Percentiles rank a stretch among this genome's conserved stretches.
These are phyloP conservation scores for Penicillium oxalicum DNA, from an alignment of 2,329 filamentous ascomycete species.

Conservation along the genomic window DNA sequence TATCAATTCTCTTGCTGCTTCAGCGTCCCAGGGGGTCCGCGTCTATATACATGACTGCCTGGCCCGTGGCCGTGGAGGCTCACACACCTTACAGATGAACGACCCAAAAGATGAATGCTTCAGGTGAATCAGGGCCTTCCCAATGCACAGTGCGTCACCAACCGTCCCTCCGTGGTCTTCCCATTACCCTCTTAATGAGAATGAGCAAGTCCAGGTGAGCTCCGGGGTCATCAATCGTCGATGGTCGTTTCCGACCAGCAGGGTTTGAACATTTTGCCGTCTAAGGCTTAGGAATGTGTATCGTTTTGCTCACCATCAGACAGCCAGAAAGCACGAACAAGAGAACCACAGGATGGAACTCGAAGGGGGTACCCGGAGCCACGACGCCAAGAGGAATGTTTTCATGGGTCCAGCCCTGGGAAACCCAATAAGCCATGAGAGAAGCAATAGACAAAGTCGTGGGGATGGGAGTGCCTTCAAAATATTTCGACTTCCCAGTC, in stretches of 20 bases:
- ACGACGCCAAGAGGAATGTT: slow-evolving; percentile 70
- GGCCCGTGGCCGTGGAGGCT: too few relatives aligned
- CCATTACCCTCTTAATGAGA: too few relatives aligned
- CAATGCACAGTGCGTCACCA: too few relatives aligned
- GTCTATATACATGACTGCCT: too few relatives aligned
- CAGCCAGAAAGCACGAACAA: slow-evolving; percentile 86
- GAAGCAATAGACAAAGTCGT: slow-evolving; percentile 75
- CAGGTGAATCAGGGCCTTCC: too few relatives aligned
- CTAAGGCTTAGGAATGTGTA: slow-evolving; percentile 85
- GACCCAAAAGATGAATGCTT: too few relatives aligned
- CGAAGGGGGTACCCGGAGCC: slow-evolving; percentile 61
- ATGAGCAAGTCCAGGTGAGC: too few relatives aligned
- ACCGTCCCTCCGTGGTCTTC: background rate
- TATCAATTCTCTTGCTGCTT: too few relatives aligned
- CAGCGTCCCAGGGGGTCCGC: too few relatives aligned
- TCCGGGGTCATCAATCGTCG: background rate
- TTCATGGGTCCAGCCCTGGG: slow-evolving; percentile 70
- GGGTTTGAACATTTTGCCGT: background rate
- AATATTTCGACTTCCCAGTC: slow-evolving; percentile 86
- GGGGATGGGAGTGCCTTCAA: slow-evolving; percentile 94
- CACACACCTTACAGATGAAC: too few relatives aligned
- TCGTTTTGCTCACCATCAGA: slow-evolving; percentile 89
- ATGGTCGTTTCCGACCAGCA: background rate
- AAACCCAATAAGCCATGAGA: slow-evolving; percentile 86
- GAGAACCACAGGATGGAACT: slow-evolving; percentile 76